Conservation (phyloP, 352 stramenopile species). For the Globisporangium rhizosaccharum region DNA sequence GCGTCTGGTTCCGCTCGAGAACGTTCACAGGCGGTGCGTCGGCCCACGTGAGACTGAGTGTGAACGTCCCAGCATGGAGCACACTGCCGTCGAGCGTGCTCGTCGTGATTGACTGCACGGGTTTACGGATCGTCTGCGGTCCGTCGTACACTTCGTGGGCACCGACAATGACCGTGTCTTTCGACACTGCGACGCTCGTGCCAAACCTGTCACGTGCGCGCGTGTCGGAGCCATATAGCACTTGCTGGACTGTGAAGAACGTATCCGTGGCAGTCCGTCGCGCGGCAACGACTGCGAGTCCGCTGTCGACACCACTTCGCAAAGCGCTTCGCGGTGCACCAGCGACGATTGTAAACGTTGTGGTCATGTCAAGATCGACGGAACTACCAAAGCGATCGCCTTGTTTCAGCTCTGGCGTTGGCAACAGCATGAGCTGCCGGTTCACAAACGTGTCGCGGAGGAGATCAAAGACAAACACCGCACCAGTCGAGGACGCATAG, state of each 20-base stretch:
- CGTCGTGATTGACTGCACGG: constrained; percentile 55
- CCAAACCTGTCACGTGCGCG: constrained; percentile 65
- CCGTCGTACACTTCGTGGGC: constrained; percentile 57
- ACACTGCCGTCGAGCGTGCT: constrained; percentile 17
- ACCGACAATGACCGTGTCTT: constrained; percentile 65
- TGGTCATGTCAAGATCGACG: constrained; percentile 68
- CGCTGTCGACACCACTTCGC: constrained; percentile 33
- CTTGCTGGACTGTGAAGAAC: constrained; percentile 71
- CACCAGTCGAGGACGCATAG: constrained; percentile 41
- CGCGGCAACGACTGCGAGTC: constrained; percentile 47
- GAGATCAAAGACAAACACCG: constrained; percentile 77
- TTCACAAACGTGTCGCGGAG: constrained; percentile 53
- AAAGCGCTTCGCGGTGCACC: constrained; percentile 44
- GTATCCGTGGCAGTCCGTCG: constrained; percentile 42
- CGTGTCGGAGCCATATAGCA: constrained; percentile 61
- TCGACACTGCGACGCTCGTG: constrained; percentile 56
- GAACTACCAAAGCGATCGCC: constrained; percentile 68
- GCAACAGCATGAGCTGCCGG: constrained; percentile 54
- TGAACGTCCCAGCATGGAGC: constrained; percentile 39
- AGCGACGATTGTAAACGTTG: constrained; percentile 63
- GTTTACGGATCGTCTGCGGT: constrained; percentile 60
- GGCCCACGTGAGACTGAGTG: constrained; percentile 32
- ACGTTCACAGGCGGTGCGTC: constrained; percentile 11
- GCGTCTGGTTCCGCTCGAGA: constrained; percentile 28
- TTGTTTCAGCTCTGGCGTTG: constrained; percentile 31